A percentile compares a stretch with the other conserved stretches of the same genome.
These are phyloP conservation scores for Lobulomyces angularis DNA, from an alignment of 192 early-diverging fungal species.

Conservation along the genomic window DNA sequence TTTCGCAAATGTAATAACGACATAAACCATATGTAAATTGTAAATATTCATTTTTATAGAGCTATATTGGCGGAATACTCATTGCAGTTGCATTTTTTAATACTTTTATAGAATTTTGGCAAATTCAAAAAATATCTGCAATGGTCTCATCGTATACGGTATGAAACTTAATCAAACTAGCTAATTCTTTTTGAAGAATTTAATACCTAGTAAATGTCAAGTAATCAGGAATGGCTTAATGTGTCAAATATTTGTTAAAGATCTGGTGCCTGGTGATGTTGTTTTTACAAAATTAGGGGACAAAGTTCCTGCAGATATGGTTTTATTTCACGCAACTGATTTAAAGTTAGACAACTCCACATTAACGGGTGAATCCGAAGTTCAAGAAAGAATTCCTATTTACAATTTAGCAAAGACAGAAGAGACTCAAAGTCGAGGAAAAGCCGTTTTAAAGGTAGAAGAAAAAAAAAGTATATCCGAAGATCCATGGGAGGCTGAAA, in stretches of 20 bases:
- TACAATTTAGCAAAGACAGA: slow-evolving; percentile 28
- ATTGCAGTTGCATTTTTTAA: slow-evolving; percentile 39
- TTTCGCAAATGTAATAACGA: slow-evolving; percentile 56
- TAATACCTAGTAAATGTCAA: slow-evolving; percentile 24
- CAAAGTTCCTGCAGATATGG: slow-evolving; percentile 30
- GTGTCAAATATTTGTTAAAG: slow-evolving; percentile 9
- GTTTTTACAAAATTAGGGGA: slow-evolving; percentile 20
- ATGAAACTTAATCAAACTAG: not conserved
- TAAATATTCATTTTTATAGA: slow-evolving; percentile 3
- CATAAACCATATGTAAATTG: not conserved
- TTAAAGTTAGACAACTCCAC: slow-evolving; percentile 32
- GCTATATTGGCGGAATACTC: slow-evolving; percentile 34
- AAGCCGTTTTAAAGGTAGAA: slow-evolving; percentile 7
- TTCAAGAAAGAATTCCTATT: slow-evolving; percentile 11
- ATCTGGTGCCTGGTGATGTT: slow-evolving; percentile 34
- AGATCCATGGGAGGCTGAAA: slow-evolving; percentile 29
- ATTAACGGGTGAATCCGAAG: slow-evolving; percentile 39
- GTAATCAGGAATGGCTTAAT: slow-evolving; percentile 19
- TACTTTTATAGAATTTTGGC: slow-evolving; percentile 42
- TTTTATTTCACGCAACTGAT: slow-evolving; percentile 20
- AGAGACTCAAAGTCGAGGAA: slow-evolving; percentile 2
- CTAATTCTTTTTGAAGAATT: slow-evolving; percentile 1
- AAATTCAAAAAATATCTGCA: slow-evolving; percentile 52
- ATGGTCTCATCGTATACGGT: slow-evolving; percentile 66
- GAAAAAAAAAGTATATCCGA: slow-evolving; percentile 4